A percentile compares a stretch with the other conserved stretches of the same genome.
Evolutionary conservation across 2,329 filamentous ascomycete genomes (phyloP).

Genomic region (Graphiopsis chlorocephala): DNA sequence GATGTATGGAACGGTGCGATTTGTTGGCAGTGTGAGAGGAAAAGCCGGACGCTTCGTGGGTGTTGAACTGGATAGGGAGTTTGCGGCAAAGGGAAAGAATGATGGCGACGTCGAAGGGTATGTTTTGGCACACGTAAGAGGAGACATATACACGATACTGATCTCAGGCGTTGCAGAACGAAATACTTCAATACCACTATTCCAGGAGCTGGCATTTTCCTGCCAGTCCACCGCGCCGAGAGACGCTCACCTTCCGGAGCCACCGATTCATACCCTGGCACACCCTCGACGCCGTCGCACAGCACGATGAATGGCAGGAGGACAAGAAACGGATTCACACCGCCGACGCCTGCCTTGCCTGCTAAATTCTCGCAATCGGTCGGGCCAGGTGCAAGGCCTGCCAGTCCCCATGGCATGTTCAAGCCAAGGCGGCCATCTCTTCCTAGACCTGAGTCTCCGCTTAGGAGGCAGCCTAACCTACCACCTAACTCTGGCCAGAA

Average conservation of each 20-base stretch:
- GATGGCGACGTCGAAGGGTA: conserved; percentile 94
- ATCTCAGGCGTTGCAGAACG: not conserved
- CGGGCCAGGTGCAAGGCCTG: conserved; percentile 65
- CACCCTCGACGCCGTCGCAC: conserved; percentile 65
- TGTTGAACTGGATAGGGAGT: conserved; percentile 81
- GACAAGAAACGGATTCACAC: conserved; percentile 44
- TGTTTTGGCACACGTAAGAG: conserved; percentile 32
- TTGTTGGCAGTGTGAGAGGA: conserved; percentile 79
- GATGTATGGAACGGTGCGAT: conserved; percentile 87
- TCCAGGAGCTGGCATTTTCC: conserved; percentile 86
- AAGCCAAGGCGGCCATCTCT: conserved; percentile 74
- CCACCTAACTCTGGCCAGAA: conserved; percentile 54
- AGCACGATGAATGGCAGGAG: conserved; percentile 47
- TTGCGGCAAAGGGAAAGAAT: conserved; percentile 84
- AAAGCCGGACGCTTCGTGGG: conserved; percentile 92
- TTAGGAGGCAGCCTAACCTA: conserved; percentile 61
- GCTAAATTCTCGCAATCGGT: conserved; percentile 87
- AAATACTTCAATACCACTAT: conserved; percentile 76
- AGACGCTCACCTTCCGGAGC: conserved; percentile 61
- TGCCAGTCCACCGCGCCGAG: conserved; percentile 77
- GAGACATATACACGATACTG: not conserved
- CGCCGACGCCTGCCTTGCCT: conserved; percentile 45
- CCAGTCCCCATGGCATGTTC: conserved; percentile 61
- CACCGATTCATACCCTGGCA: conserved; percentile 57
- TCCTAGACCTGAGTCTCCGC: conserved; percentile 83